Evolutionary conservation across 805 yeast genomes (phyloP), one percentile per base, ranked within the genome.

Genomic region (Hemisphaericaspora nanyangensis): DNA sequence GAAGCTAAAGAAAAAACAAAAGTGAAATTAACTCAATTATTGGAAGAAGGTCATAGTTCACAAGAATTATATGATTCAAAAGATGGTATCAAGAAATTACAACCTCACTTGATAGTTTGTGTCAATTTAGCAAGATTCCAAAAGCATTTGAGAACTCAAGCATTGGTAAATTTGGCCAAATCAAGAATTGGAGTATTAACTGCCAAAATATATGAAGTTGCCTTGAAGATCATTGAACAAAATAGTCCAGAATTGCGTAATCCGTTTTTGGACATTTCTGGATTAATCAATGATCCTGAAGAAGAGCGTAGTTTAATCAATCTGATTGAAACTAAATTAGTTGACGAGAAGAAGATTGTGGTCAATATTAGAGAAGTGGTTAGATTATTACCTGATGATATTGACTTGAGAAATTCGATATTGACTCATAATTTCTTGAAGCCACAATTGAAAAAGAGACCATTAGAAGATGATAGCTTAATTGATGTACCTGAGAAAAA

Each of bases 151-250:
- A 74, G 97, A 47, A 72, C 84, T 8, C 58, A 65, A 32, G 84
- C 84, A 48, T 68, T 93, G 12, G 76, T 68, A 1, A 76, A 76
- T 25, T 70, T 84, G 35, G 84, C 82, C 11, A 68, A 72, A 22
- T 81, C 83, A 33, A 72, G 87, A 38, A 60, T 89, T 24, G 98
- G 98, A 3, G 61, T 71, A 6, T 58, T 84, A 2, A 70, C 95
- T 0, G 71, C 93, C 0, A 60, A 68, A 31, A 71, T 93, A 8
- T 91, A 85, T 55, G 68, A 69, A 33, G 58, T 70, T 8, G 78
- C 81, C 3, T 70, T 93, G 41, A 48, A 60, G 13, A 54, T 73
- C 29, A 67, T 85, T 15, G 96, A 88, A 56, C 70, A 65, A 46
- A 65, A 63, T 35, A 74, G 82, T 5, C 76, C 77, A 6, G 64